Base-by-base conservation (phyloP, 2,329 filamentous ascomycete genomes). In the Sclerotinia spermophila region DNA sequence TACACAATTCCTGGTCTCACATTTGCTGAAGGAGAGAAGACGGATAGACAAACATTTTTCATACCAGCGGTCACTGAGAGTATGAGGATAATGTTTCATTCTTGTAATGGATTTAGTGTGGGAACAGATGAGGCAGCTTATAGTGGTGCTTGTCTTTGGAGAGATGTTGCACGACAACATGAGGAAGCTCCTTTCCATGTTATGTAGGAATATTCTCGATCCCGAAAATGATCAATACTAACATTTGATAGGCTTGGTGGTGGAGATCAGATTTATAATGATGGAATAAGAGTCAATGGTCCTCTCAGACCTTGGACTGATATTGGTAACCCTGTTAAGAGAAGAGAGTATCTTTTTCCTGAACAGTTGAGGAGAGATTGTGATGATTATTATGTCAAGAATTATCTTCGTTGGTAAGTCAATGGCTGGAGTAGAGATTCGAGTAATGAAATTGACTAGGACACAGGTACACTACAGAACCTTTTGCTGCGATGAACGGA, bases 41-140 rank as follows among this genome's bases (percentile, higher is more conserved):
- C 85, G 10, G 83, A 82, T 71, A 81, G 80, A 83, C 97, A 86
- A 82, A 87, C 75, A 65, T 99, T 99, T 81, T 97, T 91, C 85
- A 88, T 98, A 6, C 95, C 96, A 19, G 93, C 92, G 19, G 84
- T 86, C 71, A 87, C 89, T 59, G 90, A 97, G 81, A 92, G 92
- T 6, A 98, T 99, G 95, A 93, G 97, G 79, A 92, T 97, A 79
- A 97, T 98, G 93, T 99, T 97, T 82, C 92, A 97, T 83, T 97
- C 93, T 71, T 97, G 96, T 83, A 99, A 99, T 80, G 96, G 96
- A 24, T 99, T 99, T 83, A 95, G 92, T 75, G 86, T 96, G 53
- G 92, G 91, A 68, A 95, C 93, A 5, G 92, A 97, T 79, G 89
- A 96, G 72, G 89, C 92, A 65, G 90, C 90, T 56, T 97, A 94